These are phyloP conservation scores for Penstemon barbatus DNA, from an alignment of 257 asterid genomes.

Conservation along the genomic window DNA sequence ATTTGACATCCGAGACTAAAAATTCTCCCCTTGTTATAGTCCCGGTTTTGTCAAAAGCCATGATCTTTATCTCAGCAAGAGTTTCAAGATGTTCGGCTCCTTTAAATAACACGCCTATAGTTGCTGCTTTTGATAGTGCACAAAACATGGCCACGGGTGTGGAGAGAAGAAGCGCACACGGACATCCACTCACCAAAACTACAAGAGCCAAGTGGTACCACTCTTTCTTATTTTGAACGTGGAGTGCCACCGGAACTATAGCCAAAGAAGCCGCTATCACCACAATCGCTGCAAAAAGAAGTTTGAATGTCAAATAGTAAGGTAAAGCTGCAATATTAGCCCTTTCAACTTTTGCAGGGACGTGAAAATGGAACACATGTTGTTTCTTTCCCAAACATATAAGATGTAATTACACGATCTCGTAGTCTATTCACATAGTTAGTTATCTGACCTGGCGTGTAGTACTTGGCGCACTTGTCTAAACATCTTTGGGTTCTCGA, in stretches of 20 bases:
- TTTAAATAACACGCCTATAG: slow-evolving; percentile 74
- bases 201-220: slow-evolving; percentile 87
- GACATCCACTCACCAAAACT: slow-evolving; percentile 80
- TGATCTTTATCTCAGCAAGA: slow-evolving; percentile 61
- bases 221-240: slow-evolving; percentile 44
- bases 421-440: not conserved
- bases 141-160: slow-evolving; percentile 92
- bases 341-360: too few relatives aligned
- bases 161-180: slow-evolving; percentile 84
- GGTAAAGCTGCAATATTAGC: too few relatives aligned
- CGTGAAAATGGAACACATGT: too few relatives aligned
- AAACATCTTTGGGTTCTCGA: slow-evolving; percentile 67
- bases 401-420: not conserved
- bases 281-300: slow-evolving; percentile 53
- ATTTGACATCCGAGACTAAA: slow-evolving; percentile 56
- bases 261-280: slow-evolving; percentile 53
- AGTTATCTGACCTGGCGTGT: slow-evolving; percentile 68
- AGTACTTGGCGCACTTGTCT: slow-evolving; percentile 83
- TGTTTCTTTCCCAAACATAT: not conserved
- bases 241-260: slow-evolving; percentile 54
- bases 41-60: slow-evolving; percentile 95
- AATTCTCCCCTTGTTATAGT: slow-evolving; percentile 88
- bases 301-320: not conserved
- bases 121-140: slow-evolving; percentile 81
- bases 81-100: slow-evolving; percentile 79